phyloP scores from a whole-genome alignment of 2,329 filamentous ascomycete species.

The Colletotrichum noveboracense region DNA sequence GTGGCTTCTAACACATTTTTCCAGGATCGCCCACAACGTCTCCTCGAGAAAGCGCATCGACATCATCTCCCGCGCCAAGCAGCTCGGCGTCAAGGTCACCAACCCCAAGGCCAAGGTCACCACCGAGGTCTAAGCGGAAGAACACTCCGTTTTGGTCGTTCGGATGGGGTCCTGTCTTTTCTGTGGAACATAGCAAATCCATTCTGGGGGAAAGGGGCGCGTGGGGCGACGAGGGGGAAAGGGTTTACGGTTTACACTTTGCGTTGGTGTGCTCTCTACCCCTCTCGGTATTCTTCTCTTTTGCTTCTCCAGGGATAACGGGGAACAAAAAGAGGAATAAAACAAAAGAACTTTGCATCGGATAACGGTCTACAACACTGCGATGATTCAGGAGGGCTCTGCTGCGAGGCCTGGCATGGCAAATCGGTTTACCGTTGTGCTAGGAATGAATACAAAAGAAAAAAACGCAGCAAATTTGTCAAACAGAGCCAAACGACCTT shows the following conservation, averaged over 20 bases:
- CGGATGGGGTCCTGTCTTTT: background rate
- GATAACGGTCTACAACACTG: conserved; percentile 21
- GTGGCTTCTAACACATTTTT: conserved; percentile 29
- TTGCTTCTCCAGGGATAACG: background rate
- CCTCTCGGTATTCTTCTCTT: background rate
- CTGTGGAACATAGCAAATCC: background rate
- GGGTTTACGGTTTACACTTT: conserved; percentile 18
- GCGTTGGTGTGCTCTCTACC: conserved; percentile 22
- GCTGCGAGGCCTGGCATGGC: conserved; percentile 21
- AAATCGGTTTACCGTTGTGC: conserved; percentile 19
- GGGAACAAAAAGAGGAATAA: conserved; percentile 10
- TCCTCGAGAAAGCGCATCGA: conserved; percentile 99
- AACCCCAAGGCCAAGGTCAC: conserved; percentile 99
- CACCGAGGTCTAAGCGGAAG: conserved; percentile 75
- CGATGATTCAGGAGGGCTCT: conserved; percentile 19
- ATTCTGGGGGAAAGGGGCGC: conserved; percentile 6
- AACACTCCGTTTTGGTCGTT: background rate
- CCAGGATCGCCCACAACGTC: conserved; percentile 95
- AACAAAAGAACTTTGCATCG: conserved; percentile 16
- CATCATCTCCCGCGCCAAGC: conserved; percentile 96
- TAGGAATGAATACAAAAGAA: conserved; percentile 21
- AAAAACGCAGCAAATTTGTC: conserved; percentile 20
- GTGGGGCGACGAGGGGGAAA: background rate
- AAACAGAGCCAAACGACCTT: conserved; percentile 6
- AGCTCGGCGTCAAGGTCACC: conserved; percentile 99